Percentiles rank a stretch among this genome's conserved stretches.
Evolutionary conservation across 2,329 filamentous ascomycete genomes (phyloP).

Genomic region (Aspergillus brunneoviolaceus): DNA sequence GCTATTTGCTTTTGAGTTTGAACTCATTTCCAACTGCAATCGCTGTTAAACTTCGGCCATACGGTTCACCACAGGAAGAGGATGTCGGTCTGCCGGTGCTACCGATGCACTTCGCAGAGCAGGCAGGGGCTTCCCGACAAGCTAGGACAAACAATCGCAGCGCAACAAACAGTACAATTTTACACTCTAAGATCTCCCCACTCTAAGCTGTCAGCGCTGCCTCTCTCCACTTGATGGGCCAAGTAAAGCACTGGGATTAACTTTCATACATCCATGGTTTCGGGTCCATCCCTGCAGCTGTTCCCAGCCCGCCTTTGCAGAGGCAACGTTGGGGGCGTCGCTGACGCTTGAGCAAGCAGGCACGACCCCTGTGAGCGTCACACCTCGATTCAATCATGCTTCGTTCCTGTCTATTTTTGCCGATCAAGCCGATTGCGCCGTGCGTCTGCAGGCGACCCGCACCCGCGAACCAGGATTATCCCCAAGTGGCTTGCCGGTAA

Average conservation of each 20-base stretch:
- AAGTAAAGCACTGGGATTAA: background rate
- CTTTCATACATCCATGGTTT: background rate
- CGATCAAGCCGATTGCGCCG: conserved; percentile 18
- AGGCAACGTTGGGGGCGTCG: background rate
- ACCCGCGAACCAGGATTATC: conserved; percentile 23
- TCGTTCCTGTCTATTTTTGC: conserved; percentile 1
- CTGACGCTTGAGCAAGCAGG: background rate
- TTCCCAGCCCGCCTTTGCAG: background rate
- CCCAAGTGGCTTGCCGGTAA: conserved; percentile 11
- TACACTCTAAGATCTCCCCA: background rate
- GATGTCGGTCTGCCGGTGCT: conserved; percentile 4
- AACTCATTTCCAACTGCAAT: background rate
- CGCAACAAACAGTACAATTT: conserved; percentile 1
- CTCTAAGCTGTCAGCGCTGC: background rate
- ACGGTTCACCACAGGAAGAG: conserved; percentile 4
- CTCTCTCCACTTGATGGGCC: background rate
- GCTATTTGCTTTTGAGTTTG: background rate
- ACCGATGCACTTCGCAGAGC: conserved; percentile 7
- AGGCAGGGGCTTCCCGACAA: conserved; percentile 10
- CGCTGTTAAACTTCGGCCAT: background rate
- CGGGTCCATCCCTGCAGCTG: background rate
- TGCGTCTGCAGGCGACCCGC: conserved; percentile 21
- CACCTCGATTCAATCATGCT: conserved; percentile 3
- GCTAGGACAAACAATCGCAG: conserved; percentile 5
- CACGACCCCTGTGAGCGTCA: background rate